Base-by-base conservation (phyloP, 345 rosid genomes). In the Lenwebbia sp. region DNA sequence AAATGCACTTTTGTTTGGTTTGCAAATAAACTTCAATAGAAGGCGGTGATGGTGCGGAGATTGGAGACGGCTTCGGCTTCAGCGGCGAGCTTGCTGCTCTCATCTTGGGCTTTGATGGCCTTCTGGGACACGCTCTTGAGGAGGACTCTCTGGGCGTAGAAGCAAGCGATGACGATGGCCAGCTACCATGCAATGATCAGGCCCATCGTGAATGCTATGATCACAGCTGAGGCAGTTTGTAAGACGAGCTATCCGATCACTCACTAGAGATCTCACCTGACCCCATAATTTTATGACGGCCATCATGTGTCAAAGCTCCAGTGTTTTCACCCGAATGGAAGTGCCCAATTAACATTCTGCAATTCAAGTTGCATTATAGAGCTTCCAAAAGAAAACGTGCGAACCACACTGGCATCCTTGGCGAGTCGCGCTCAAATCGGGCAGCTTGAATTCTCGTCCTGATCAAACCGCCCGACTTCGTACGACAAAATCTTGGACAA, bases 401-500 rank as follows among this genome's bases (percentile, higher is more conserved):
- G 23, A 90, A 95, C 96, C 93, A 90, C 91, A 65, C 88, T 91
- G 47, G 97, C 96, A 89, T 95, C 96, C 89, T 92, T 93, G 65
- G 95, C 92, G 5, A 95, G 93, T 83, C 95, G 88, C 53, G 94
- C 88, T 87, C 95, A 94, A 84, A 95, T 84, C 2, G 97, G 89
- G 13, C 95, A 96, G 28, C 95, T 94, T 0, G 96, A 92, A 84
- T 94, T 95, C 88, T 93, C 94, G 49, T 93, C 94, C 81, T 86
- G 89, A 85, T 94, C 95, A 41, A 94, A 95, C 98, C 97, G 94
- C 3, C 96, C 94, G 57, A 95, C 90, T 88, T 94, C 97, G 37
- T 92, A 95, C 7, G 95, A 93, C 62, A 95, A 85, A 12, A 94
- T 87, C 90, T 93, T 95, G 12, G 95, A 92, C 54, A 95, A 87